These are phyloP conservation scores for Pseudogymnoascus sp. DNA, from an alignment of 2,329 filamentous ascomycete species.

Conservation along the genomic window DNA sequence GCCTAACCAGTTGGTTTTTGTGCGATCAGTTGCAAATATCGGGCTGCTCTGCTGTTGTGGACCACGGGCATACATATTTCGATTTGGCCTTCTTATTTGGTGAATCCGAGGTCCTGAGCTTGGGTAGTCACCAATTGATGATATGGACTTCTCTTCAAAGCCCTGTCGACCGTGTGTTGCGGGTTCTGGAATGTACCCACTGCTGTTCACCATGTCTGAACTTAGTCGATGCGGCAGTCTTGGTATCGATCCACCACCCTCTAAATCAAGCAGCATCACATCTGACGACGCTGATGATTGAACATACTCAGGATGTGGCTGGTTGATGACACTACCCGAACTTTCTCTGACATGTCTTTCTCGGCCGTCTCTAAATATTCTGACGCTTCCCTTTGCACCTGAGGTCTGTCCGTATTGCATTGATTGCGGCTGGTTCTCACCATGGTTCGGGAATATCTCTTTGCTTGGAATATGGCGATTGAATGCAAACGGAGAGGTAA, in stretches of 20 bases:
- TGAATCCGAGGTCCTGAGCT: not conserved
- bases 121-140: not conserved
- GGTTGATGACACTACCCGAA: slow-evolving; percentile 21
- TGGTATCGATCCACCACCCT: not conserved
- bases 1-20: not conserved
- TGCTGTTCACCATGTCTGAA: not conserved
- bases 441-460: not conserved
- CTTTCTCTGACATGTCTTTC: slow-evolving; percentile 21
- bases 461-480: not conserved
- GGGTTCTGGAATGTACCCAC: not conserved
- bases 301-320: slow-evolving; percentile 2
- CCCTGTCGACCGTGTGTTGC: not conserved
- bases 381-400: slow-evolving; percentile 15
- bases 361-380: slow-evolving; percentile 25
- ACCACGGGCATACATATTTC: not conserved
- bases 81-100: not conserved
- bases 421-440: not conserved
- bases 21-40: not conserved
- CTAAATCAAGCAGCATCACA: slow-evolving; percentile 25
- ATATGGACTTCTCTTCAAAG: not conserved
- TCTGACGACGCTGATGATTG: slow-evolving; percentile 21
- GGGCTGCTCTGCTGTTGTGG: not conserved
- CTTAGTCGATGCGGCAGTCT: not conserved
- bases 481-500: slow-evolving; percentile 17
- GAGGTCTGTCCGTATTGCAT: not conserved